Conservation (phyloP, 83 land plant genomes). For the Picea engelmannii region DNA sequence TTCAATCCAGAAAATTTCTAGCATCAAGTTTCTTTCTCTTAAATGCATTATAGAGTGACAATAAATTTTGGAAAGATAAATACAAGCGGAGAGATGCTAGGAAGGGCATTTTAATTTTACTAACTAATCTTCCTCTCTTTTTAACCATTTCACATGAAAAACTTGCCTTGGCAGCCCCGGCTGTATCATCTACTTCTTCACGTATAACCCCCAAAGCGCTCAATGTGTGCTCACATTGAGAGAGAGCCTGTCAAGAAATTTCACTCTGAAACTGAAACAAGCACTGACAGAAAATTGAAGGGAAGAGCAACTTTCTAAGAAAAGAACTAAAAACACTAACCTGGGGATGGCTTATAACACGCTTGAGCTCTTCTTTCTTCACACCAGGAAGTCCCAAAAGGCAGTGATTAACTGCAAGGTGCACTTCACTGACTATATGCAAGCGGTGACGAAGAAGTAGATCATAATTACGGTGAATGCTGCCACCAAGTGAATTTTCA, state of each 20-base stretch:
- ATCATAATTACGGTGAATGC: conserved; percentile 83
- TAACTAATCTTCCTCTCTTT: neutral
- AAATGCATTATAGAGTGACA: neutral
- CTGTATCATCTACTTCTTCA: conserved; percentile 71
- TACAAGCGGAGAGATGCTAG: too few relatives aligned
- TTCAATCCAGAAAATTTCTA: too few relatives aligned
- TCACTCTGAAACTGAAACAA: neutral
- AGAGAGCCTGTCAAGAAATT: conserved; percentile 58
- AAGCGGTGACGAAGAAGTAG: conserved; percentile 73
- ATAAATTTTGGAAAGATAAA: neutral
- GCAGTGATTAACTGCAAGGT: conserved; percentile 66
- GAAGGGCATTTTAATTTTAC: too few relatives aligned
- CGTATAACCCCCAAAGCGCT: conserved; percentile 56
- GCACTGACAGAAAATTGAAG: neutral
- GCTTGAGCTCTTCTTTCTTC: conserved; percentile 60
- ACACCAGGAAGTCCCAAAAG: conserved; percentile 72
- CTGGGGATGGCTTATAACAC: conserved; percentile 76
- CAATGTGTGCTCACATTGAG: conserved; percentile 71
- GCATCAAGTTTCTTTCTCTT: neutral
- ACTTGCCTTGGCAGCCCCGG: conserved; percentile 80
- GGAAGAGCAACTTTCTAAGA: neutral
- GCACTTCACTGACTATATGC: conserved; percentile 83
- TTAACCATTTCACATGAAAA: too few relatives aligned
- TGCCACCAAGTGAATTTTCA: conserved; percentile 77
- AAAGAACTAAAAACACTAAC: conserved; percentile 24